These are phyloP conservation scores for Cylindricascospora bacillispora DNA, from an alignment of 1,139 yeast genomes.

Conservation along the genomic window DNA sequence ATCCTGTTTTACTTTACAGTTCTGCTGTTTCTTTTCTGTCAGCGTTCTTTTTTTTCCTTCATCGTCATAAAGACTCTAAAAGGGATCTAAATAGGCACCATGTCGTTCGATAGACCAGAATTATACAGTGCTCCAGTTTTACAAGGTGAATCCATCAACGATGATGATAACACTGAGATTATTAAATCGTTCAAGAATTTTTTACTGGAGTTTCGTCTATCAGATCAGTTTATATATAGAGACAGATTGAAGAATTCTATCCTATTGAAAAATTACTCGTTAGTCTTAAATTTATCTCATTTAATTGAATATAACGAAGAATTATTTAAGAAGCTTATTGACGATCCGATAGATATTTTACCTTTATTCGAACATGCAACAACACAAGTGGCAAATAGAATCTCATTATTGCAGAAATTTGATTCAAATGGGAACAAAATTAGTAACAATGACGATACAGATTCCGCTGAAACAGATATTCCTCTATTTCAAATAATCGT, in stretches of 20 bases:
- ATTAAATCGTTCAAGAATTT: constrained; percentile 72
- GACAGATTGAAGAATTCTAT: constrained; percentile 86
- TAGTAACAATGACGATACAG: constrained; percentile 31
- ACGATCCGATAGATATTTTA: constrained; percentile 81
- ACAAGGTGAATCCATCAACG: constrained; percentile 55
- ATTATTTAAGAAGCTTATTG: constrained; percentile 67
- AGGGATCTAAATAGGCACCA: too few species aligned
- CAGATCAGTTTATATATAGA: constrained; percentile 75
- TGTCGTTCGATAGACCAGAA: constrained; percentile 69
- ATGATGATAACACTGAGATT: constrained; percentile 61
- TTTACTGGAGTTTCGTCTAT: constrained; percentile 73
- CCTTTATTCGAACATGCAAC: constrained; percentile 86
- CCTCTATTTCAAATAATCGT: constrained; percentile 79
- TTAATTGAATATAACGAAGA: constrained; percentile 82
- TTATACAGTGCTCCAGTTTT: constrained; percentile 75
- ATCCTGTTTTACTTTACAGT: too few species aligned
- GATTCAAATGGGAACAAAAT: constrained; percentile 10
- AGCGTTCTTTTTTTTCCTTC: too few species aligned
- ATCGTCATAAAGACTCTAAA: too few species aligned
- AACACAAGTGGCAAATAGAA: constrained; percentile 77
- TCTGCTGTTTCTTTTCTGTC: too few species aligned
- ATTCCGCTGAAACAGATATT: constrained; percentile 29
- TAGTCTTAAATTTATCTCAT: constrained; percentile 75
- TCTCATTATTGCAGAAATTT: constrained; percentile 42
- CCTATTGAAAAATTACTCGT: constrained; percentile 57